Conservation (phyloP, 495 filamentous ascomycete genomes). For the Podospora appendiculata region DNA sequence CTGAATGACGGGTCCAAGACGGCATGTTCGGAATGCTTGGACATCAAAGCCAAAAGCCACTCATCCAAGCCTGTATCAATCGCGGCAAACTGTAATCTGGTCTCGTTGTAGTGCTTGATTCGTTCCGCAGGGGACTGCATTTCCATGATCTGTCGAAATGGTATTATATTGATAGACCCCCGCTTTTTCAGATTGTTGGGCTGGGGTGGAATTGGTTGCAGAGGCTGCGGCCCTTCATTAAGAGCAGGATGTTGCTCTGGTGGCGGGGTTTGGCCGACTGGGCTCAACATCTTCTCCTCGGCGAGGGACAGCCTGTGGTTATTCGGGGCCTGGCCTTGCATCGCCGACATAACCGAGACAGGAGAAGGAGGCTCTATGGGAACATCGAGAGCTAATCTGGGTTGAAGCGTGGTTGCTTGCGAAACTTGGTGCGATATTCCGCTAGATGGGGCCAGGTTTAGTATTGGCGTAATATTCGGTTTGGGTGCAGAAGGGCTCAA, state of each 20-base stretch:
- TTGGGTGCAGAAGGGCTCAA: neutral
- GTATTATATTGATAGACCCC: constrained; percentile 33
- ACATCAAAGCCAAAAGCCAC: constrained; percentile 54
- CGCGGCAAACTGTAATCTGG: constrained; percentile 58
- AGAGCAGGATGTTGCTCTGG: constrained; percentile 33
- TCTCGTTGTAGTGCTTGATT: constrained; percentile 60
- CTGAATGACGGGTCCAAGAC: constrained; percentile 18
- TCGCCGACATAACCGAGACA: constrained; percentile 18
- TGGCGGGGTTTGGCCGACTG: constrained; percentile 23
- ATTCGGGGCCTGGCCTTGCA: constrained; percentile 2
- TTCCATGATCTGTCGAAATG: constrained; percentile 67
- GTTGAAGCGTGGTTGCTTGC: constrained; percentile 21
- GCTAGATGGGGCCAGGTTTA: neutral
- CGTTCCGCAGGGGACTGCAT: constrained; percentile 54
- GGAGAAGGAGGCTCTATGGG: constrained; percentile 29
- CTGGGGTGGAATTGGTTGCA: neutral
- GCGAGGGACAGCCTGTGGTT: constrained; percentile 24
- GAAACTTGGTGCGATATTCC: constrained; percentile 29
- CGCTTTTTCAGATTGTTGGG: neutral
- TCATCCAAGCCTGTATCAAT: constrained; percentile 66
- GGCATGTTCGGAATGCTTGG: constrained; percentile 28
- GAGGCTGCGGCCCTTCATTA: neutral
- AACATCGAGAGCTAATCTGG: constrained; percentile 12
- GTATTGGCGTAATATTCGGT: neutral
- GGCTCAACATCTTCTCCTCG: constrained; percentile 35